These are phyloP conservation scores for Botrytis paeoniae DNA, from an alignment of 2,329 filamentous ascomycete genomes.

Conservation along the genomic window DNA sequence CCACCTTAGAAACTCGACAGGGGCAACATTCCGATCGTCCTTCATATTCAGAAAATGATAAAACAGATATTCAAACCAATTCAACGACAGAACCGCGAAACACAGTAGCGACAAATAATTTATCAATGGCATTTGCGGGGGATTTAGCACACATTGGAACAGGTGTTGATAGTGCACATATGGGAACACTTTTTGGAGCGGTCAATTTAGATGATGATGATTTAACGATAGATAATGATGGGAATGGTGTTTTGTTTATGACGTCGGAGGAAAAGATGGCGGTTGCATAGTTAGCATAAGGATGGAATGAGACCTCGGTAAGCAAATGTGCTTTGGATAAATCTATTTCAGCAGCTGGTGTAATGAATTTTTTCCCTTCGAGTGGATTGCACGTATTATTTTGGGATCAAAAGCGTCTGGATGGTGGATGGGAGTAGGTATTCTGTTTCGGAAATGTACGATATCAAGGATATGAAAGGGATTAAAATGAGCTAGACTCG, in stretches of 20 bases:
- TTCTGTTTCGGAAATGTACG: constrained; percentile 6
- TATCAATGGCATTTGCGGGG: constrained; percentile 23
- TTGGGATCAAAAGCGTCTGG: background rate
- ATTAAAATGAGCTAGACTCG: background rate
- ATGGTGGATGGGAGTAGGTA: background rate
- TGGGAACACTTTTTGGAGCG: constrained; percentile 19
- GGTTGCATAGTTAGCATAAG: background rate
- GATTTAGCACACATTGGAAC: constrained; percentile 32
- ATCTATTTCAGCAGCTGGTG: background rate
- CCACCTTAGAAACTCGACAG: constrained; percentile 16
- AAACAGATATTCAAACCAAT: background rate
- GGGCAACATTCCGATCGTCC: constrained; percentile 6
- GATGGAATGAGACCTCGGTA: background rate
- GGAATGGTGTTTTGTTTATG: constrained; percentile 15
- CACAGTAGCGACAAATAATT: constrained; percentile 28
- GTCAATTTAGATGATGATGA: constrained; percentile 30
- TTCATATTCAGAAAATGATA: constrained; percentile 1
- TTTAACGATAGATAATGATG: constrained; percentile 31
- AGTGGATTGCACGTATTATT: background rate
- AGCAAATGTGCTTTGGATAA: background rate
- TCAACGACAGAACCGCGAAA: constrained; percentile 25
- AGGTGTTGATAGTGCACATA: constrained; percentile 30
- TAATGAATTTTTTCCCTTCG: background rate
- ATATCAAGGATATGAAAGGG: background rate
- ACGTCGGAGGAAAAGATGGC: constrained; percentile 14